Evolutionary conservation across 2,329 filamentous ascomycete genomes (phyloP).

Genomic region (Xylaria sp.): DNA sequence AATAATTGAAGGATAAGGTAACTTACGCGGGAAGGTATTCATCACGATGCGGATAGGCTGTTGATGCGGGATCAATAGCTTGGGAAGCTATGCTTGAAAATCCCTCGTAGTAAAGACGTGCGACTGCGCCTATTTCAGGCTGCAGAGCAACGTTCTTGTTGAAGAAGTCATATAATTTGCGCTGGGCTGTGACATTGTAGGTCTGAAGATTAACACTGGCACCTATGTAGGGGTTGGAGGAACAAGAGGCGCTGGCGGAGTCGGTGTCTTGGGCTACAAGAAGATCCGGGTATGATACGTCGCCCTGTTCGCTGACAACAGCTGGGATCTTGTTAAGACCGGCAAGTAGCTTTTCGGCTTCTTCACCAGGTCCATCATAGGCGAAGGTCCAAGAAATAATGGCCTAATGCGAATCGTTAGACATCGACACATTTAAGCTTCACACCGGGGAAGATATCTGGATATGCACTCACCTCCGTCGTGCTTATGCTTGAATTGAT

Average conservation of each 20-base stretch:
- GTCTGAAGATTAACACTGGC: conserved; percentile 1
- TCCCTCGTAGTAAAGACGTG: background rate
- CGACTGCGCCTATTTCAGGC: background rate
- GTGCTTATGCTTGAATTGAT: conserved; percentile 33
- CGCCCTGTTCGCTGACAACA: conserved; percentile 20
- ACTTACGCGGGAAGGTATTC: background rate
- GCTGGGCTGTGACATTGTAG: conserved; percentile 18
- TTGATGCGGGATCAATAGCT: background rate
- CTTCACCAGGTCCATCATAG: conserved; percentile 40
- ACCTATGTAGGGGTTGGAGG: background rate
- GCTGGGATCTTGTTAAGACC: conserved; percentile 43
- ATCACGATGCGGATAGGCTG: conserved; percentile 18
- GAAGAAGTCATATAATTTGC: background rate
- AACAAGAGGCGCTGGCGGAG: background rate
- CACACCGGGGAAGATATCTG: too few relatives aligned
- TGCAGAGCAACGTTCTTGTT: background rate
- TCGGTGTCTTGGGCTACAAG: background rate
- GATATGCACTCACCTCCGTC: conserved; percentile 28
- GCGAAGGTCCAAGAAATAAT: conserved; percentile 41
- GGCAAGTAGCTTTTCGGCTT: conserved; percentile 39
- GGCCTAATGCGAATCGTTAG: conserved; percentile 1
- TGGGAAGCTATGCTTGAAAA: background rate
- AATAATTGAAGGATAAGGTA: background rate
- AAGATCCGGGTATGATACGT: conserved; percentile 41
- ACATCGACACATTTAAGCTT: background rate